These are phyloP conservation scores for Lipomyces kockii DNA, from an alignment of 805 yeast genomes.

Conservation along the genomic window DNA sequence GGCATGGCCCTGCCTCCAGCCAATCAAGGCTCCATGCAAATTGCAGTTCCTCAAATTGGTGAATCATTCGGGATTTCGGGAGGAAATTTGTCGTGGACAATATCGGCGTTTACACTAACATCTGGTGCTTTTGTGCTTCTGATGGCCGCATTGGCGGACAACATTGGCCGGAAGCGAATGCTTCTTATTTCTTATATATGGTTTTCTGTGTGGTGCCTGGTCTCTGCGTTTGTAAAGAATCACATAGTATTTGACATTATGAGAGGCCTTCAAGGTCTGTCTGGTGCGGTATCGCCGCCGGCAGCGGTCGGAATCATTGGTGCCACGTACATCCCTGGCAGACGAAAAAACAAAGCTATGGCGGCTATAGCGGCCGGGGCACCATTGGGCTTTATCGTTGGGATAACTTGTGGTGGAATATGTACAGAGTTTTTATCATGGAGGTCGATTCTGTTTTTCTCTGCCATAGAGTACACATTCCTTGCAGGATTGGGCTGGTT, in stretches of 20 bases:
- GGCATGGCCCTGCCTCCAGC: slow-evolving; percentile 51
- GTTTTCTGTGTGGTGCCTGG: slow-evolving; percentile 45
- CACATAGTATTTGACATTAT: slow-evolving; percentile 48
- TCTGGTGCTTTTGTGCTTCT: slow-evolving; percentile 51
- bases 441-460: slow-evolving; percentile 51
- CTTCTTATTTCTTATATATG: slow-evolving; percentile 46
- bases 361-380: slow-evolving; percentile 55
- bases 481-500: slow-evolving; percentile 41
- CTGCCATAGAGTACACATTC: slow-evolving; percentile 48
- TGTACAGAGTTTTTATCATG: slow-evolving; percentile 49
- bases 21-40: slow-evolving; percentile 47
- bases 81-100: slow-evolving; percentile 52
- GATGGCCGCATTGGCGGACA: slow-evolving; percentile 53
- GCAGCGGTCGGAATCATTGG: slow-evolving; percentile 56
- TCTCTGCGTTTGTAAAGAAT: slow-evolving; percentile 42
- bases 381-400: slow-evolving; percentile 54
- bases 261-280: slow-evolving; percentile 52
- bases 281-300: slow-evolving; percentile 53
- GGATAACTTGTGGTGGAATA: slow-evolving; percentile 52
- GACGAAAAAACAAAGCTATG: slow-evolving; percentile 28
- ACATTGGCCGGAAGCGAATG: slow-evolving; percentile 51
- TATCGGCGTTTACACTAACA: slow-evolving; percentile 50
- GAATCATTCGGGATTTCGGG: slow-evolving; percentile 47
- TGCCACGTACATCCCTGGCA: slow-evolving; percentile 40
- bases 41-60: slow-evolving; percentile 47